These are phyloP conservation scores for Capsicum pubescens DNA, from an alignment of 257 asterid species.

Conservation along the genomic window DNA sequence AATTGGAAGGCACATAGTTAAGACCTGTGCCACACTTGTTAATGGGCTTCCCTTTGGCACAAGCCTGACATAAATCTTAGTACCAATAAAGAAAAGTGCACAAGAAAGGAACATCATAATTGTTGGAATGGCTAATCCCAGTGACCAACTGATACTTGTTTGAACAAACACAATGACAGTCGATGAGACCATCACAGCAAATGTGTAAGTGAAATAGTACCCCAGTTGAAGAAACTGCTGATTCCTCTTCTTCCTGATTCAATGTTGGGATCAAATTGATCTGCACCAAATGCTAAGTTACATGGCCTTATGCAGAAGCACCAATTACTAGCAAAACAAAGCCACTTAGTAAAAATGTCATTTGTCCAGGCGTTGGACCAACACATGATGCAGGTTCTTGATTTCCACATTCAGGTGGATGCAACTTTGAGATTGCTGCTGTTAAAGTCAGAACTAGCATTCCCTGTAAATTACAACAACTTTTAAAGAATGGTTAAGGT, in stretches of 20 bases:
- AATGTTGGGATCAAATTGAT: slow-evolving; percentile 47
- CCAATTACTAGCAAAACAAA: slow-evolving; percentile 40
- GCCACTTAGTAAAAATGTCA: slow-evolving; percentile 32
- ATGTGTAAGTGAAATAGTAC: slow-evolving; percentile 46
- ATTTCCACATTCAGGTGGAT: slow-evolving; percentile 41
- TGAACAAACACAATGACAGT: slow-evolving; percentile 49
- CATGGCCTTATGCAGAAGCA: slow-evolving; percentile 49
- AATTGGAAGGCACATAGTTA: slow-evolving; percentile 28
- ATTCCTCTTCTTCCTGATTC: slow-evolving; percentile 45
- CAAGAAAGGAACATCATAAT: slow-evolving; percentile 43
- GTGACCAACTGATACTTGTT: slow-evolving; percentile 41
- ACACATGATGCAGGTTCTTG: slow-evolving; percentile 25
- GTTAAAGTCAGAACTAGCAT: slow-evolving; percentile 46
- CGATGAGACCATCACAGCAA: slow-evolving; percentile 42
- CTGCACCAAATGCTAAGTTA: slow-evolving; percentile 49
- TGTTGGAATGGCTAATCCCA: slow-evolving; percentile 46
- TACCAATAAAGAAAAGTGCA: slow-evolving; percentile 37
- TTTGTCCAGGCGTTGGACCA: slow-evolving; percentile 38
- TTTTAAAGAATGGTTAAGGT: background rate
- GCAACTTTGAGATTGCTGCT: slow-evolving; percentile 37
- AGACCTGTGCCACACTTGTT: slow-evolving; percentile 35
- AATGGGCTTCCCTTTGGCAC: slow-evolving; percentile 46
- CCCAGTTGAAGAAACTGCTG: slow-evolving; percentile 50
- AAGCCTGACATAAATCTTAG: slow-evolving; percentile 37
- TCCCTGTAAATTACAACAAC: slow-evolving; percentile 33